Base-by-base conservation (phyloP, 1,284 basidiomycete genomes). In the Papiliotrema nemorosa region DNA sequence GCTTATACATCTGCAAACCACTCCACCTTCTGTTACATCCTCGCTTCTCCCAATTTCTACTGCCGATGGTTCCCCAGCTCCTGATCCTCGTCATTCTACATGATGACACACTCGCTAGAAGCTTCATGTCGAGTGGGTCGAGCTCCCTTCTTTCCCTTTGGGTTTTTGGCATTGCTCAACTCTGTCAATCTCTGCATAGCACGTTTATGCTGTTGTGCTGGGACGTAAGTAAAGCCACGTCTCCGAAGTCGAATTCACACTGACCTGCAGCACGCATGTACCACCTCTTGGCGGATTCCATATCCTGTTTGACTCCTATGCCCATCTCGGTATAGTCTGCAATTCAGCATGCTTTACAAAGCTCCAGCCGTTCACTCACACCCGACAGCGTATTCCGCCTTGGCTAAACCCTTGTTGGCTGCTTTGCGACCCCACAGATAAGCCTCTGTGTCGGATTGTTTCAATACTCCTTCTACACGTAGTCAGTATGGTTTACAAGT, bases 211-310 rank as follows among this genome's bases (percentile, higher is more conserved):
- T 64, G 60, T 64, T 74, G 72, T 7, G 65, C 72, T 72, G 44
- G 2, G 29, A 13, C 21, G 29, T 27, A 24, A 36, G 18, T 33
- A 13, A 22, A 16, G 16, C 34, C 7, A n/a, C n/a, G n/a, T n/a
- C n/a, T n/a, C n/a, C n/a, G n/a, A n/a, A n/a, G n/a, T n/a, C n/a
- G n/a, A n/a, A 16, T 25, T 36, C 46, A 7, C 22, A 6, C 87
- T 55, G 62, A 94, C 90, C 90, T 58, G 92, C 90, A 42, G 92
- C 90, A 38, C 96, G 84, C 89, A 96, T 94, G 74, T 99, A 99
- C 93, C 94, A 98, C 63, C 89, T 81, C 76, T 96, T 97, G 18
- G 96, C 92, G 70, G 94, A 87, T 57, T 97, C 96, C 39, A 92
- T 74, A 66, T 99, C 93, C 64, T 90, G 87, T 76, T 92, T 92